phyloP scores from a whole-genome alignment of 306 rosid genomes.

The apple (Malus domestica) region ASM211411v1 NC_041804.1:34060001-34060500 shows the following conservation, averaged over 20 bases:
- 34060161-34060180: constrained; percentile 74
- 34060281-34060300: constrained; percentile 23
- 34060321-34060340: constrained; percentile 68
- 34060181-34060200: constrained; percentile 58
- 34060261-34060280: constrained; percentile 72
- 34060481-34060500: no score
- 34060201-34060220: constrained; percentile 46
- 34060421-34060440: neutral
- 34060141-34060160: constrained; percentile 45
- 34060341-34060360: constrained; percentile 64
- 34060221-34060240: constrained; percentile 70
- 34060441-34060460: no score
- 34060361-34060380: constrained; percentile 72
- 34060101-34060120: constrained; percentile 61
- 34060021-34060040: constrained; percentile 50
- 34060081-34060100: constrained; percentile 86
- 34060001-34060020: constrained; percentile 50
- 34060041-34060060: constrained; percentile 63
- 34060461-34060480: no score
- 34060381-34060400: constrained; percentile 59
- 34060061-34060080: constrained; percentile 66
- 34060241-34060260: constrained; percentile 69
- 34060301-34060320: constrained; percentile 20
- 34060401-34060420: constrained; percentile 8
- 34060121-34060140: constrained; percentile 52